Conservation (phyloP, 495 filamentous ascomycete genomes). For the Diplogelasinospora grovesii region DNA sequence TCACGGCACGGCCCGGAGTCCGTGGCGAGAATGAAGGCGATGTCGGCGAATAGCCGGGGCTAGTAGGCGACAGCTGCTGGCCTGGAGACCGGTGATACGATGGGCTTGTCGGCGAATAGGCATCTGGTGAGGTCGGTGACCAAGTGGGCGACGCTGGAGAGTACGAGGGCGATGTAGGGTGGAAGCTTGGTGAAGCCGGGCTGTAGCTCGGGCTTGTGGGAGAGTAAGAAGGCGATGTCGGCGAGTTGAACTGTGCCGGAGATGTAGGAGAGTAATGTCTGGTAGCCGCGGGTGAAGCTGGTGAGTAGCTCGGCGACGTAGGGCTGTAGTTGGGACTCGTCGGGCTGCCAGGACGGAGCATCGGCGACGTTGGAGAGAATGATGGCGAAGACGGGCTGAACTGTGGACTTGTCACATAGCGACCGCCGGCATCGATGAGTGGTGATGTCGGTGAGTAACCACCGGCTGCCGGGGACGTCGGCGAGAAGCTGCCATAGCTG, state of each 20-base stretch:
- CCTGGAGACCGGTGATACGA: slow-evolving; percentile 55
- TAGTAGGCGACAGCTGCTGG: slow-evolving; percentile 45
- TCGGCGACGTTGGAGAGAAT: slow-evolving; percentile 77
- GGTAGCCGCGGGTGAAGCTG: slow-evolving; percentile 56
- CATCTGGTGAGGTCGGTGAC: slow-evolving; percentile 61
- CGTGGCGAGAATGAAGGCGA: slow-evolving; percentile 40
- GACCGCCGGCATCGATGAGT: slow-evolving; percentile 51
- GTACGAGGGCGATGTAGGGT: slow-evolving; percentile 55
- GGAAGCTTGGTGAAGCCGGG: slow-evolving; percentile 57
- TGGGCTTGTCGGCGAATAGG: slow-evolving; percentile 73
- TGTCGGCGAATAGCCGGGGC: slow-evolving; percentile 48
- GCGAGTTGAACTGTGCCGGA: slow-evolving; percentile 46
- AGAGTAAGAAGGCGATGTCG: slow-evolving; percentile 64
- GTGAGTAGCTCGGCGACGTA: slow-evolving; percentile 77
- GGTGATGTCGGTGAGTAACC: slow-evolving; percentile 71
- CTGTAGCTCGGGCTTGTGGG: slow-evolving; percentile 54
- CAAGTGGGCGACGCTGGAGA: slow-evolving; percentile 67
- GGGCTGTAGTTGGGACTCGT: slow-evolving; percentile 70
- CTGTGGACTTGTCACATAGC: slow-evolving; percentile 61
- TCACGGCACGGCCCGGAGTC: slow-evolving; percentile 29
- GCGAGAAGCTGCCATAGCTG: slow-evolving; percentile 62
- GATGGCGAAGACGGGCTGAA: slow-evolving; percentile 73
- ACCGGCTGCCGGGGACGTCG: slow-evolving; percentile 55
- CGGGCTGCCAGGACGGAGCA: slow-evolving; percentile 52
- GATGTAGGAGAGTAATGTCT: slow-evolving; percentile 59